Percentiles rank a stretch among this genome's conserved stretches.
Conservation (phyloP, 2,329 filamentous ascomycete genomes). For the Cladobotryum protrusum region DNA sequence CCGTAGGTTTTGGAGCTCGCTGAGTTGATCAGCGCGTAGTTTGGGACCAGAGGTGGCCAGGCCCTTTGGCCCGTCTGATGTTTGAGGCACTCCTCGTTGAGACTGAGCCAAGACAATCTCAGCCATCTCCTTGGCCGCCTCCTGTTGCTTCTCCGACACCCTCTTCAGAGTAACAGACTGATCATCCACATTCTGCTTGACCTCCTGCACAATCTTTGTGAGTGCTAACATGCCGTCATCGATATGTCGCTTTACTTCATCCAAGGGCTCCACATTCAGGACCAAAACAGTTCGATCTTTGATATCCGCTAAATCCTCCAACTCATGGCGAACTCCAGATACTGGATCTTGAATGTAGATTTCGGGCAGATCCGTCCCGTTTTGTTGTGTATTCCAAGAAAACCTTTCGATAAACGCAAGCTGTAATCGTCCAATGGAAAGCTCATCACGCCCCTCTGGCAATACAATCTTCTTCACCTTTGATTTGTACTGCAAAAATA, state of each 20-base stretch:
- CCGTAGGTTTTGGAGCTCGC: constrained; percentile 74
- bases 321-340: constrained; percentile 91
- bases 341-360: constrained; percentile 97
- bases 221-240: constrained; percentile 83
- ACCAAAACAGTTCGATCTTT: constrained; percentile 95
- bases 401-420: constrained; percentile 99
- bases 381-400: constrained; percentile 95
- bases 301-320: constrained; percentile 88
- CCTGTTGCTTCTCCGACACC: constrained; percentile 85
- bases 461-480: constrained; percentile 96
- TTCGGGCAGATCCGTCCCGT: constrained; percentile 86
- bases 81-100: constrained; percentile 40
- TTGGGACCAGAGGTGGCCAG: constrained; percentile 32
- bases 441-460: constrained; percentile 72
- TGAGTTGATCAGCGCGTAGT: constrained; percentile 56
- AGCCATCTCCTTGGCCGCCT: constrained; percentile 82
- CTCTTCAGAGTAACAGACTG: constrained; percentile 76
- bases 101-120: constrained; percentile 7
- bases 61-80: constrained; percentile 37
- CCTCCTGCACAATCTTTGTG: constrained; percentile 74
- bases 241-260: constrained; percentile 94
- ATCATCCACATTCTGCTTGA: constrained; percentile 76
- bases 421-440: constrained; percentile 83
- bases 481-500: constrained; percentile 94
- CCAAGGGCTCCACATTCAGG: constrained; percentile 83